Evolutionary conservation across 768 basidiomycete species (phyloP).

Genomic region (Zangia roseola): DNA sequence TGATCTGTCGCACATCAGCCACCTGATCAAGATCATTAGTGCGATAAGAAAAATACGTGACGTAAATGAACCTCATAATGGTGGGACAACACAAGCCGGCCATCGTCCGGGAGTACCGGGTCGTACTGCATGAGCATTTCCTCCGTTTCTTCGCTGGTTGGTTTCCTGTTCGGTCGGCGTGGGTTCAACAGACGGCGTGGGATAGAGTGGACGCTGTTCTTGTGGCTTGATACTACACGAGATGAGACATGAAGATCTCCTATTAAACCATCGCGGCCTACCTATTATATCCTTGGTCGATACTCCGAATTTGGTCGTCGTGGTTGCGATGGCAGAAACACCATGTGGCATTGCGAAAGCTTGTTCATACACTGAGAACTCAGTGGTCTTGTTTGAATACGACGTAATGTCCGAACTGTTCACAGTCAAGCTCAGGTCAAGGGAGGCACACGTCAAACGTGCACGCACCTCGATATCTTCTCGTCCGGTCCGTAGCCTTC

Average conservation of each 20-base stretch:
- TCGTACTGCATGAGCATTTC: conserved; percentile 88
- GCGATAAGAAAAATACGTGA: conserved; percentile 11
- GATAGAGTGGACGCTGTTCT: conserved; percentile 71
- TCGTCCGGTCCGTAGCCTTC: conserved; percentile 70
- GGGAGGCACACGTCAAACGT: conserved; percentile 17
- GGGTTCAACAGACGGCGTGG: conserved; percentile 78
- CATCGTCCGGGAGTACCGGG: conserved; percentile 70
- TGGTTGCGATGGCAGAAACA: conserved; percentile 68
- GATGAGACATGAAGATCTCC: not conserved
- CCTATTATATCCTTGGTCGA: conserved; percentile 84
- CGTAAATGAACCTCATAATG: conserved; percentile 44
- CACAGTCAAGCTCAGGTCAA: not conserved
- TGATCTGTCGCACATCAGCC: conserved; percentile 61
- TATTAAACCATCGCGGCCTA: conserved; percentile 35
- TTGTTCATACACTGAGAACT: conserved; percentile 62
- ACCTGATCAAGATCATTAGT: conserved; percentile 44
- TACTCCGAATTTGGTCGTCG: conserved; percentile 87
- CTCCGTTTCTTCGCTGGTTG: conserved; percentile 75
- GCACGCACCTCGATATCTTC: conserved; percentile 65
- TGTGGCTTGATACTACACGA: conserved; percentile 68
- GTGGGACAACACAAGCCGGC: conserved; percentile 55
- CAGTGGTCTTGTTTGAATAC: conserved; percentile 50
- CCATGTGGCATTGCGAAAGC: conserved; percentile 68
- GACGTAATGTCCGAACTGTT: conserved; percentile 54
- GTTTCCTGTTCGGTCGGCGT: conserved; percentile 74